Evolutionary conservation across 441 rosid genomes (phyloP).

Genomic region (Hura crepitans): DNA sequence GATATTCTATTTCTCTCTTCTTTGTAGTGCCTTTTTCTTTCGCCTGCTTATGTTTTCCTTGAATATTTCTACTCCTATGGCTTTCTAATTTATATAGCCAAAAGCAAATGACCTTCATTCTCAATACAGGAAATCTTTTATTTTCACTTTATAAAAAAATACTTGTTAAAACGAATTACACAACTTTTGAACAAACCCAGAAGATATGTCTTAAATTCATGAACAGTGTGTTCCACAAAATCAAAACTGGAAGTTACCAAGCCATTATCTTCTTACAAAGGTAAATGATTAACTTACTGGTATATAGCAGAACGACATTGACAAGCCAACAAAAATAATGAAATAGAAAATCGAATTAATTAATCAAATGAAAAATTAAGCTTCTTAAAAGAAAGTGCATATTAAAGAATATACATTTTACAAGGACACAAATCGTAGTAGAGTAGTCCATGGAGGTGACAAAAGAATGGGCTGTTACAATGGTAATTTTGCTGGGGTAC

Average conservation of each 20-base stretch:
- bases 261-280: neutral
- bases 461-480: conserved; percentile 32
- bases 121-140: neutral
- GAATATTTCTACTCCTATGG: too few species aligned
- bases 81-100: neutral
- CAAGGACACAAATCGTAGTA: neutral
- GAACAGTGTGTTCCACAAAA: neutral
- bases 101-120: neutral
- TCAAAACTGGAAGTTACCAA: neutral
- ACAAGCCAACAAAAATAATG: neutral
- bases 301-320: neutral
- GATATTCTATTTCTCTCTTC: neutral
- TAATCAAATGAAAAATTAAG: neutral
- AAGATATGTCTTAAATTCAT: neutral
- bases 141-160: neutral
- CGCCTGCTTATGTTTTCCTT: neutral
- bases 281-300: conserved; percentile 3
- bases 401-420: neutral
- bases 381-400: neutral
- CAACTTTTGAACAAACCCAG: neutral
- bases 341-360: neutral
- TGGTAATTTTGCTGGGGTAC: conserved; percentile 73
- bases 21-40: neutral
- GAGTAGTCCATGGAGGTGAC: neutral
- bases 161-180: neutral